Evolutionary conservation across 257 asterid genomes (phyloP).

Genomic region (Przewalskia tangutica): DNA sequence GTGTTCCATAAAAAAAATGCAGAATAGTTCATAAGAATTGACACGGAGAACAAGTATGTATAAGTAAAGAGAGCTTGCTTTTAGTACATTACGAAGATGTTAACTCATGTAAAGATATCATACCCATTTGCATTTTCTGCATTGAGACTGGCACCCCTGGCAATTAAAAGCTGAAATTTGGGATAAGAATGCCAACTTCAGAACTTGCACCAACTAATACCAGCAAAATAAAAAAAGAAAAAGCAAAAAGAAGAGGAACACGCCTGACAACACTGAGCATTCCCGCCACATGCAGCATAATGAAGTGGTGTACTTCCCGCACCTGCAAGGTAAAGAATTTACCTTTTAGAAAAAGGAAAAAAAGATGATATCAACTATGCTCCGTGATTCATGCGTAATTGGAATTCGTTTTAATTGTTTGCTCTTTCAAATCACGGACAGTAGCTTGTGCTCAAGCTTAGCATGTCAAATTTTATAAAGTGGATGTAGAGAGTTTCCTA

Average conservation of each 20-base stretch:
- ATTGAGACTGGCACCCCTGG: slow-evolving; percentile 59
- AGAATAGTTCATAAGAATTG: not conserved
- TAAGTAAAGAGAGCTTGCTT: too few species aligned
- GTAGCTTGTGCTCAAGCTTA: not conserved
- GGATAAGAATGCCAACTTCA: not conserved
- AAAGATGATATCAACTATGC: not conserved
- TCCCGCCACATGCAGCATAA: slow-evolving; percentile 93
- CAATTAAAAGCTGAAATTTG: slow-evolving; percentile 57
- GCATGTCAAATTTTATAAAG: not conserved
- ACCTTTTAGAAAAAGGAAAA: not conserved
- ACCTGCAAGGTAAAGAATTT: slow-evolving; percentile 28
- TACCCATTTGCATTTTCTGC: slow-evolving; percentile 67
- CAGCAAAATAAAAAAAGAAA: not conserved
- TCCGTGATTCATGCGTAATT: not conserved
- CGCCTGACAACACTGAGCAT: slow-evolving; percentile 82
- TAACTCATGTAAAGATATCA: slow-evolving; percentile 9
- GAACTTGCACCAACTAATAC: not conserved
- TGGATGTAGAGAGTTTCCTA: not conserved
- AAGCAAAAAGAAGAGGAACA: slow-evolving; percentile 9
- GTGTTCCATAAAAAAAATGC: not conserved
- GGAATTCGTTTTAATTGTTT: not conserved
- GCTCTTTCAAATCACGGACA: not conserved
- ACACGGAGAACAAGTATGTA: not conserved
- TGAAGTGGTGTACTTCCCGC: slow-evolving; percentile 90
- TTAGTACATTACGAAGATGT: not conserved